Evolutionary conservation across 805 yeast genomes (phyloP).

Genomic region (Candida caryicola): DNA sequence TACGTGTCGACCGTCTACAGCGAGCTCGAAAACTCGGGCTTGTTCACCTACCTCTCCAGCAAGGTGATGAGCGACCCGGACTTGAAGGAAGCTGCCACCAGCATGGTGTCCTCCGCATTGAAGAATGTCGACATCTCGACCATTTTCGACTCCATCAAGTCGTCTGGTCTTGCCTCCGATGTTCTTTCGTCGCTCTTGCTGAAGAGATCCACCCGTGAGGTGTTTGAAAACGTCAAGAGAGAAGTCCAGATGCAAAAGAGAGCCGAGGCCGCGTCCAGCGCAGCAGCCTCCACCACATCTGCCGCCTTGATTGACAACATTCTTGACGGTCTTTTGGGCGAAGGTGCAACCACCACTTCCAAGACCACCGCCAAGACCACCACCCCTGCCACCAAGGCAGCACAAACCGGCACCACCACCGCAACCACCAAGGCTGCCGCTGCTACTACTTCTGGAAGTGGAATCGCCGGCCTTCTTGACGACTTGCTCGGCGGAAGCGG

Average conservation of each 20-base stretch:
- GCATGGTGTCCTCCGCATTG: slow-evolving; percentile 20
- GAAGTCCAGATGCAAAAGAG: background rate
- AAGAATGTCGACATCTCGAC: slow-evolving; percentile 19
- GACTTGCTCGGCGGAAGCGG: slow-evolving; percentile 2
- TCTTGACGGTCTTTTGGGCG: slow-evolving; percentile 7
- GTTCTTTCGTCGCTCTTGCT: slow-evolving; percentile 12
- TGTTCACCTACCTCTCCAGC: slow-evolving; percentile 20
- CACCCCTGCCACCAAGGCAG: slow-evolving; percentile 5
- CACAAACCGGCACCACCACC: slow-evolving; percentile 3
- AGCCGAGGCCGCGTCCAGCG: background rate
- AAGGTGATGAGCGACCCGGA: slow-evolving; percentile 21
- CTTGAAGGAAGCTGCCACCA: slow-evolving; percentile 18
- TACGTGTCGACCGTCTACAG: slow-evolving; percentile 18
- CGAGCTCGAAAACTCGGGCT: slow-evolving; percentile 21
- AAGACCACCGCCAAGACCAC: slow-evolving; percentile 4
- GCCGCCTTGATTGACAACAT: slow-evolving; percentile 7
- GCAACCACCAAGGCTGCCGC: slow-evolving; percentile 4
- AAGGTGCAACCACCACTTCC: slow-evolving; percentile 5
- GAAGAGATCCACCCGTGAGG: background rate
- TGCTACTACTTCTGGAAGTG: slow-evolving; percentile 7
- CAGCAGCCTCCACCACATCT: background rate
- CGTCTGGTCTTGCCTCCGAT: slow-evolving; percentile 22
- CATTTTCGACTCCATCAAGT: slow-evolving; percentile 22
- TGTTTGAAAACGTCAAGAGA: slow-evolving; percentile 1
- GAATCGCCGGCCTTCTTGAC: slow-evolving; percentile 7